Base-by-base conservation (phyloP, 495 filamentous ascomycete species). In the Aspergillus affinis region DNA sequence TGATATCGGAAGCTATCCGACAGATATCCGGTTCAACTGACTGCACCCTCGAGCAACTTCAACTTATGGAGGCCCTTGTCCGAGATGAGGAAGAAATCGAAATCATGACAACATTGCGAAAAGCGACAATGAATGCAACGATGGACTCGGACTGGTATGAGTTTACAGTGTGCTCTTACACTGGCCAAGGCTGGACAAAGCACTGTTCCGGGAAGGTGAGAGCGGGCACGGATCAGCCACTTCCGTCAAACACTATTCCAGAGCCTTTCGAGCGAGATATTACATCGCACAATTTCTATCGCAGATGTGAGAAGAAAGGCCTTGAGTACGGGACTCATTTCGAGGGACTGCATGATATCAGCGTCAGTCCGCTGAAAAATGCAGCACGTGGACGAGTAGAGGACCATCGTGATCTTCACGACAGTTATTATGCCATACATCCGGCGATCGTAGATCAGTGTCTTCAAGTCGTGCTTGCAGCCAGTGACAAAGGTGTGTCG, bases 1-100 rank as follows among this genome's bases (percentile, higher is more conserved):
- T 84, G 71, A 74, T 65, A 10, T 71, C 72, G 2, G 81, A 84
- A 56, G 82, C 80, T 0, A 69, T 67, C 0, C 66, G 72, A 0
- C 82, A 82, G 51, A 62, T 77, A 44, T 73, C 75, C 1, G 62
- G 50, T 6, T 29, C 15, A 2, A 59, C 65, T 6, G 55, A 65
- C 8, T 74, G 59, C 41, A 56, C 60, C 4, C 10, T 75, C 0
- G 58, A 64, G 21, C 21, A 60, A 3, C 49, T 75, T 10, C 51
- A 53, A 2, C 55, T 77, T 19, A 61, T 30, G 2, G 59, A 62
- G 2, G 75, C 74, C 15, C 44, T 78, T 18, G 57, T 79, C 5
- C 45, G 77, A 0, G 18, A 64, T 6, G 26, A 23, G 59, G 51
- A 18, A 10, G 61, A 57, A 19, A 19, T 48, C 12, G 47, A 48